phyloP scores from a whole-genome alignment of 345 rosid genomes.

The Tarenaya hassleriana region DNA sequence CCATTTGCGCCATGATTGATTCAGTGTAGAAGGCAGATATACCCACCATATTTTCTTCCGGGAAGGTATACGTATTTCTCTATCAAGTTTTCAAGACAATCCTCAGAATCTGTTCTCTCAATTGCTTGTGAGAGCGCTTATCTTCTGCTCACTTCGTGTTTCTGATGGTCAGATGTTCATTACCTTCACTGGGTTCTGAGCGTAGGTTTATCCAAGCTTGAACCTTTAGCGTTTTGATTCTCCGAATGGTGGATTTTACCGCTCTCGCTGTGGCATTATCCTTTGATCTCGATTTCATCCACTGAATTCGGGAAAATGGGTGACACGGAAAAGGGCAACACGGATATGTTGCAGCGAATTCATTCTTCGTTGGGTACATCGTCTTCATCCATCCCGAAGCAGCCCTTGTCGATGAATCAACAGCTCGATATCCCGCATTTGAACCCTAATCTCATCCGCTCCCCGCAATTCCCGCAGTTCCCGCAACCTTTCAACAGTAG shows the following conservation, averaged over 20 bases:
- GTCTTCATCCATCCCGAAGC: constrained; percentile 43
- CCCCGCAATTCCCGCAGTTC: constrained; percentile 48
- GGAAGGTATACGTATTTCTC: too few relatives aligned
- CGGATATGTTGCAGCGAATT: constrained; percentile 66
- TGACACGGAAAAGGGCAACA: constrained; percentile 51
- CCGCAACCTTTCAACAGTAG: constrained; percentile 29
- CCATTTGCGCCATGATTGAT: constrained; percentile 33
- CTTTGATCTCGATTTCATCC: not conserved
- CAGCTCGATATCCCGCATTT: constrained; percentile 58
- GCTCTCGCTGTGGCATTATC: constrained; percentile 10
- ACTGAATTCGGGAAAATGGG: constrained; percentile 37
- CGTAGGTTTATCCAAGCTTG: not conserved
- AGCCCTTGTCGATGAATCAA: constrained; percentile 38
- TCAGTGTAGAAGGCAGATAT: constrained; percentile 24
- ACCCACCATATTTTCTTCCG: not conserved
- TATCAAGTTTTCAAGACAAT: too few relatives aligned
- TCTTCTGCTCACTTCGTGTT: not conserved
- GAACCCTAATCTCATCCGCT: constrained; percentile 44
- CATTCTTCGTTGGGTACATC: constrained; percentile 53
- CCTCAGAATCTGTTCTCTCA: too few relatives aligned
- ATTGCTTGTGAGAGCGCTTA: too few relatives aligned
- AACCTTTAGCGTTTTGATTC: constrained; percentile 12
- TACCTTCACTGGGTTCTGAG: not conserved
- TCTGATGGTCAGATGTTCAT: not conserved
- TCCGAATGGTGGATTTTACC: not conserved